Percentiles rank a stretch among this genome's conserved stretches.
phyloP scores from a whole-genome alignment of 2,329 filamentous ascomycete genomes.

The Septoria petroselini region DNA sequence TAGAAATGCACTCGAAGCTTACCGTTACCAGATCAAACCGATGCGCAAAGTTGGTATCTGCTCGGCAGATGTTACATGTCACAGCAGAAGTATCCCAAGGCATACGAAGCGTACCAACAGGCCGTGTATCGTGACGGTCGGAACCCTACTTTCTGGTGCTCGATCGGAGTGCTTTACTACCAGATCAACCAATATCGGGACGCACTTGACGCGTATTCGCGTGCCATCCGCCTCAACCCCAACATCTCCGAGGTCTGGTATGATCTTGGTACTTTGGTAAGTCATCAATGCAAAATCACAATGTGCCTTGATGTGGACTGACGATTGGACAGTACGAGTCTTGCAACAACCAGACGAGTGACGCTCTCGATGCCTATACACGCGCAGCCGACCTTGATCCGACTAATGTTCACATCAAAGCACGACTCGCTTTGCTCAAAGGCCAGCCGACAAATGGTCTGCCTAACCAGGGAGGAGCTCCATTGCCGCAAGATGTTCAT shows the following conservation, averaged over 20 bases:
- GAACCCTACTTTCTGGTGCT: constrained; percentile 99
- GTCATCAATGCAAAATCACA: constrained; percentile 40
- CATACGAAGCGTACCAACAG: constrained; percentile 97
- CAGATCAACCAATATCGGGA: constrained; percentile 99
- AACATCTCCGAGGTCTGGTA: constrained; percentile 99
- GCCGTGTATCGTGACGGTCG: constrained; percentile 96
- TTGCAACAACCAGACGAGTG: constrained; percentile 96
- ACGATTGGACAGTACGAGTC: constrained; percentile 73
- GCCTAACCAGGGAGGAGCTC: constrained; percentile 68
- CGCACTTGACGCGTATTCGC: constrained; percentile 93
- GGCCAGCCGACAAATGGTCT: constrained; percentile 68
- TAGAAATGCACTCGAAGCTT: neutral
- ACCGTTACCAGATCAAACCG: constrained; percentile 68
- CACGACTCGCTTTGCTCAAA: constrained; percentile 82
- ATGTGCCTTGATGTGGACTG: constrained; percentile 27
- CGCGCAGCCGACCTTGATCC: constrained; percentile 93
- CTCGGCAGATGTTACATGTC: constrained; percentile 99
- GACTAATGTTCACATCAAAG: constrained; percentile 91
- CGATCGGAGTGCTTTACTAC: constrained; percentile 97
- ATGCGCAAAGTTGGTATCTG: constrained; percentile 98
- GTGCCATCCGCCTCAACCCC: constrained; percentile 91
- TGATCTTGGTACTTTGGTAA: constrained; percentile 88
- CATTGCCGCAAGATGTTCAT: constrained; percentile 93
- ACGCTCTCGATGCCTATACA: constrained; percentile 93
- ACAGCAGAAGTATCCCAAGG: constrained; percentile 97